Evolutionary conservation across 179 eudicot genomes (phyloP).

Genomic region (Heliamphora pulchella): DNA sequence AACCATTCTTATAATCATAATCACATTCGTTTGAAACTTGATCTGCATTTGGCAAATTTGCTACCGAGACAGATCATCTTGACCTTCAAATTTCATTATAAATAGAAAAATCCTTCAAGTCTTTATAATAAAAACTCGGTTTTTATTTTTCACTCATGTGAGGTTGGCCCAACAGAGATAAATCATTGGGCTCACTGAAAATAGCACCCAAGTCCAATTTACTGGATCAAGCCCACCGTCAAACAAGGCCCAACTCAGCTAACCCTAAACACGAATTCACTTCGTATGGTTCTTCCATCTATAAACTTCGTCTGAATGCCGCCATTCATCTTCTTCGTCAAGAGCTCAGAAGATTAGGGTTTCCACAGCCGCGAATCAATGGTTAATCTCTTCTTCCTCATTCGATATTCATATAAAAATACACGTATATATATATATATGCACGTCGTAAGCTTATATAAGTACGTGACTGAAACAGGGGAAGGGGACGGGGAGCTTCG

Average conservation of each 20-base stretch:
- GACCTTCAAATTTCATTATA: too few relatives aligned
- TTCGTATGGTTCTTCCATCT: not conserved
- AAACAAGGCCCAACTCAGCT: not conserved
- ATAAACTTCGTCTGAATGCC: not conserved
- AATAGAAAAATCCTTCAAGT: too few relatives aligned
- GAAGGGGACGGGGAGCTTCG: slow-evolving; percentile 73
- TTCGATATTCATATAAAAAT: too few relatives aligned
- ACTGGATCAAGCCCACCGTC: not conserved
- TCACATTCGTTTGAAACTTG: too few relatives aligned
- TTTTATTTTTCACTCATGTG: too few relatives aligned
- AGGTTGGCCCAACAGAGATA: too few relatives aligned
- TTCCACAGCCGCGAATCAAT: slow-evolving; percentile 15
- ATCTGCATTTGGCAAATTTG: too few relatives aligned
- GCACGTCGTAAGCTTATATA: not conserved
- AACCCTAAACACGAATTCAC: not conserved
- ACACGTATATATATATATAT: not conserved
- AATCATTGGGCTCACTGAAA: too few relatives aligned
- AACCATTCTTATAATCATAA: too few relatives aligned
- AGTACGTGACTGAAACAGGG: slow-evolving; percentile 24
- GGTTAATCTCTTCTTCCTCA: not conserved
- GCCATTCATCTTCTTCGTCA: not conserved
- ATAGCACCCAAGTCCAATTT: too few relatives aligned
- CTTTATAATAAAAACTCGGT: too few relatives aligned
- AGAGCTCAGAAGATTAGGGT: slow-evolving; percentile 3
- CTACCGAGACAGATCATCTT: too few relatives aligned